Percentiles rank a stretch among this genome's conserved stretches.
These are phyloP conservation scores for Earliella scabrosa DNA, from an alignment of 1,284 basidiomycete species.

Conservation along the genomic window DNA sequence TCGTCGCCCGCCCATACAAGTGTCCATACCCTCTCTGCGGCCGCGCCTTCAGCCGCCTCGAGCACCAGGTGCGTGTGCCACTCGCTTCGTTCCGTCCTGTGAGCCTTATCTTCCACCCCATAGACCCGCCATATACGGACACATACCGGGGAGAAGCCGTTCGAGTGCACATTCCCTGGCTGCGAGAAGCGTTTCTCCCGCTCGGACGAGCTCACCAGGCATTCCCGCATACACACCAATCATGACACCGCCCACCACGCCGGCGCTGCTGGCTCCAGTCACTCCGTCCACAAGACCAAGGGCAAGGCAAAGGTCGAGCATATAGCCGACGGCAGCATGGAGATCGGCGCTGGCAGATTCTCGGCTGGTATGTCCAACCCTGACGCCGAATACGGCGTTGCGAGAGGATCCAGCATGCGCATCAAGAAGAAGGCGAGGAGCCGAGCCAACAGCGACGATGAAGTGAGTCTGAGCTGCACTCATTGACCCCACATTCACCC, in stretches of 20 bases:
- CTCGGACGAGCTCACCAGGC: slow-evolving; percentile 96
- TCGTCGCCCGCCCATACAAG: slow-evolving; percentile 86
- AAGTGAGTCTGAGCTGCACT: slow-evolving; percentile 49
- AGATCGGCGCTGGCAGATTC: slow-evolving; percentile 21
- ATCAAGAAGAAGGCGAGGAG: slow-evolving; percentile 77
- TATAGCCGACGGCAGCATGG: slow-evolving; percentile 39
- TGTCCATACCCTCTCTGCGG: slow-evolving; percentile 93
- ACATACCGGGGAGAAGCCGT: slow-evolving; percentile 98
- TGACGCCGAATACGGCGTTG: slow-evolving; percentile 22
- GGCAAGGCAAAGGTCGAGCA: slow-evolving; percentile 37
- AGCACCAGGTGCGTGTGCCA: slow-evolving; percentile 78
- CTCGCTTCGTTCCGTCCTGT: slow-evolving; percentile 15
- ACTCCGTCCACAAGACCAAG: slow-evolving; percentile 35
- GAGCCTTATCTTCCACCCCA: slow-evolving; percentile 20
- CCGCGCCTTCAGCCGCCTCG: slow-evolving; percentile 87
- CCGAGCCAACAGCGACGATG: slow-evolving; percentile 78
- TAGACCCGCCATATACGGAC: slow-evolving; percentile 98
- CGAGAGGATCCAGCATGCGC: slow-evolving; percentile 24
- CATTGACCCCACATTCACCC: slow-evolving; percentile 1
- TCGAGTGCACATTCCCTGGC: slow-evolving; percentile 89
- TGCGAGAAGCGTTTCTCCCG: slow-evolving; percentile 99
- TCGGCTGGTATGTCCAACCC: slow-evolving; percentile 15
- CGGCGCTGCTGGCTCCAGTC: slow-evolving; percentile 26
- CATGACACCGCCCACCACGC: slow-evolving; percentile 27
- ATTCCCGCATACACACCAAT: slow-evolving; percentile 90